Evolutionary conservation across 805 yeast genomes (phyloP), one percentile per base, ranked within the genome.

Genomic region (Millerozyma acaciae): DNA sequence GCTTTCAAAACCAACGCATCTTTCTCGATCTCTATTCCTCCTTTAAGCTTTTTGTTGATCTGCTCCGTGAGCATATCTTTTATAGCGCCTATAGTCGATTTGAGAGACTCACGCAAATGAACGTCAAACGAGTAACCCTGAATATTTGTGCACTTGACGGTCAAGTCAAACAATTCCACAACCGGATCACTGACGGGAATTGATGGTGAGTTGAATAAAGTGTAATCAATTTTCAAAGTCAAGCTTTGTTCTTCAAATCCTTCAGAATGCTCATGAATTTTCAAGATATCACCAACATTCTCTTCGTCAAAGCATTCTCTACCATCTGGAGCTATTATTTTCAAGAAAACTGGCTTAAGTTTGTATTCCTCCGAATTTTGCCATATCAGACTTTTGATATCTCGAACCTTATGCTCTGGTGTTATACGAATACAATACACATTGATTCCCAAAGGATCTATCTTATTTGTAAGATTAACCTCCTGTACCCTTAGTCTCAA

Each of bases 311-410:
- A 5, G 4, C 49, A 29, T 1, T n/a, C 21, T 8, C 38, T 28
- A 5, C 41, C 51, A 3, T 37, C 12, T 26, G 35, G 34, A 9
- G 17, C 15, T 21, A n/a, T n/a, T n/a, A 60, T 24, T 20, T 24
- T 43, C 6, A 55, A 8, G 29, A 53, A 50, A 8, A 47, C 15
- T n/a, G 68, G 68, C 33, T 45, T 48, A 24, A 62, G 42, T 12
- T 29, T 22, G 30, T 38, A 32, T 19, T 53, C 43, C 5, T 35
- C 34, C n/a, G 62, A 57, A 20, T 43, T 36, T 26, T 30, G 18
- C 67, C 68, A 61, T 8, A 62, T 44, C 47, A 43, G 50, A 14
- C 56, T 48, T 17, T 46, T 38, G 4, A 60, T 32, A 24, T 56
- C 57, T n/a, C 34, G 37, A 22, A 51, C 31, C 3, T 34, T 38